Conservation (phyloP, 306 rosid species). For the Elaeagnus macrophylla region DNA sequence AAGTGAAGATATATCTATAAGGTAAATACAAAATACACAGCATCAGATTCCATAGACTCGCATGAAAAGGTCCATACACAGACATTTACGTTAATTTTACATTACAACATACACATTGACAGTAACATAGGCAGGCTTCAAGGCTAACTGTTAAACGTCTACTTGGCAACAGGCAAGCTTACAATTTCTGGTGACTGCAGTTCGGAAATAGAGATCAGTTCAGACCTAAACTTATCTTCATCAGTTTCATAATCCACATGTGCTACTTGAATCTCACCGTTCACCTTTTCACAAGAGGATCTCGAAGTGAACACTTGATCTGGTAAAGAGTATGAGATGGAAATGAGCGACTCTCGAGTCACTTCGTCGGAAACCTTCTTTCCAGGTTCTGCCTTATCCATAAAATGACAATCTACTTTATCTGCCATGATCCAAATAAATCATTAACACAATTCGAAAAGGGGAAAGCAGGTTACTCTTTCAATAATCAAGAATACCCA, state of each 20-base stretch:
- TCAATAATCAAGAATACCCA: too few relatives aligned
- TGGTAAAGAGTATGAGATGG: constrained; percentile 38
- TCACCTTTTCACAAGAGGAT: constrained; percentile 17
- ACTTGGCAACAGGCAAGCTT: constrained; percentile 20
- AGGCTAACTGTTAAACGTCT: constrained; percentile 17
- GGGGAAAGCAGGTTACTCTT: too few relatives aligned
- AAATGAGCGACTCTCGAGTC: constrained; percentile 50
- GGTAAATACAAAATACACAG: too few relatives aligned
- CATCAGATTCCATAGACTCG: not conserved
- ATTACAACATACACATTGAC: not conserved
- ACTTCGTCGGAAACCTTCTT: constrained; percentile 34
- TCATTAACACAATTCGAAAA: too few relatives aligned
- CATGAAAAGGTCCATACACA: not conserved
- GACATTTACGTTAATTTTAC: not conserved
- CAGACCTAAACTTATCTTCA: constrained; percentile 37
- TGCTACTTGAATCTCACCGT: constrained; percentile 19
- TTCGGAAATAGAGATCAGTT: constrained; percentile 44
- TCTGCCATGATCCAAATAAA: constrained; percentile 7
- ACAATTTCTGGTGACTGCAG: constrained; percentile 29
- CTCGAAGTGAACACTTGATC: constrained; percentile 26
- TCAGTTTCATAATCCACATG: constrained; percentile 18
- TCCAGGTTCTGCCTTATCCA: constrained; percentile 33
- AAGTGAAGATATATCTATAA: too few relatives aligned
- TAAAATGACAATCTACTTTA: constrained; percentile 25
- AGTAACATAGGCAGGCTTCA: constrained; percentile 1